These are phyloP conservation scores for Vitis labrusca DNA, from an alignment of 164 flowering plant genomes.

Conservation along the genomic window DNA sequence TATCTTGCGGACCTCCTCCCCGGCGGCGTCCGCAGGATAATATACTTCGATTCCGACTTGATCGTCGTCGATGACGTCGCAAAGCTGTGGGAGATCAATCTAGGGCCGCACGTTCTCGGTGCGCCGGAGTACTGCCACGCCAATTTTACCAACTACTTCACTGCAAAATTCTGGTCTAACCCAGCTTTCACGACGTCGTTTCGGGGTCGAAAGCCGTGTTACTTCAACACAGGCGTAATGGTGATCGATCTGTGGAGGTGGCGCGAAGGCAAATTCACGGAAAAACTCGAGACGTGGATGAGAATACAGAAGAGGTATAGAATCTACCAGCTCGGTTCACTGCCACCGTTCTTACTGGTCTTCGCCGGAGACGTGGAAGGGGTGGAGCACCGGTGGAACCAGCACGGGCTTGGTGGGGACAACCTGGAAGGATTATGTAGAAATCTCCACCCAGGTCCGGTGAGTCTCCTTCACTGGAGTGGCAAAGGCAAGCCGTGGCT, in stretches of 20 bases:
- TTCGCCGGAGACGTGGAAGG: slow-evolving; percentile 69
- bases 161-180: slow-evolving; percentile 53
- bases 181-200: slow-evolving; percentile 31
- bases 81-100: slow-evolving; percentile 50
- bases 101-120: slow-evolving; percentile 52
- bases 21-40: slow-evolving; percentile 42
- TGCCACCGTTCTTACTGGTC: slow-evolving; percentile 74
- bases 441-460: slow-evolving; percentile 74
- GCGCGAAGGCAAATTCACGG: slow-evolving; percentile 49
- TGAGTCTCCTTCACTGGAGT: slow-evolving; percentile 78
- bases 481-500: slow-evolving; percentile 88
- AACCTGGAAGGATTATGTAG: slow-evolving; percentile 63
- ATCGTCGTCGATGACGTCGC: slow-evolving; percentile 69
- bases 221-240: slow-evolving; percentile 89
- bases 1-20: slow-evolving; percentile 68
- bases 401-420: slow-evolving; percentile 82
- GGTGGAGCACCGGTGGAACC: slow-evolving; percentile 82
- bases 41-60: slow-evolving; percentile 78
- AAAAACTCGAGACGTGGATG: slow-evolving; percentile 72
- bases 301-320: slow-evolving; percentile 53
- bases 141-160: slow-evolving; percentile 71
- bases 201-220: slow-evolving; percentile 44
- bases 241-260: slow-evolving; percentile 67
- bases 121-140: slow-evolving; percentile 88
- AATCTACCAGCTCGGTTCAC: slow-evolving; percentile 72